Evolutionary conservation across 176 grass and related monocot species (phyloP).

Genomic region (Triticum timopheevii): DNA sequence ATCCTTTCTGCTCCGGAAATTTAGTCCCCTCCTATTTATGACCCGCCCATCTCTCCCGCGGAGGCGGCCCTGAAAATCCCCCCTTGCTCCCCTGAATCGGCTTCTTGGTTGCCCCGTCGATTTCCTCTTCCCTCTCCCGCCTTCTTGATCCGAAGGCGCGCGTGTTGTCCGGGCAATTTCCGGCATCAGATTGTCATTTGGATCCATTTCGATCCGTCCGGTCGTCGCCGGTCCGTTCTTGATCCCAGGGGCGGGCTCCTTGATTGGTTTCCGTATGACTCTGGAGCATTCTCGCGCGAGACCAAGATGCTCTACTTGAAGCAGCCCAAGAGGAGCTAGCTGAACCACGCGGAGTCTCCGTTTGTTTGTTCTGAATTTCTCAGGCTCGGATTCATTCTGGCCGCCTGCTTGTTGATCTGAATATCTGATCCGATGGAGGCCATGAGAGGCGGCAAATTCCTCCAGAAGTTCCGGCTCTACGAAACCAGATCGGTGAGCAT

Average conservation of each 20-base stretch:
- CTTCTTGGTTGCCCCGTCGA: background rate
- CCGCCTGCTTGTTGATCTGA: conserved; percentile 19
- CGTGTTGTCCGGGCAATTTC: background rate
- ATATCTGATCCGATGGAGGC: conserved; percentile 46
- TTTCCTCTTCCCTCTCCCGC: background rate
- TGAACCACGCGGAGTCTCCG: background rate
- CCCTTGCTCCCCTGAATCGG: background rate
- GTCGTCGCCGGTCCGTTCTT: background rate
- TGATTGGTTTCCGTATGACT: background rate
- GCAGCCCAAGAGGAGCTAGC: conserved; percentile 33
- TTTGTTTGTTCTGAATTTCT: background rate
- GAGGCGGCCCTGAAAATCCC: background rate
- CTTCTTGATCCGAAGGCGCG: conserved; percentile 22
- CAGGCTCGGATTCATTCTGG: conserved; percentile 1
- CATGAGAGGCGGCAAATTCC: conserved; percentile 48
- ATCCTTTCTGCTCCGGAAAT: conserved; percentile 27
- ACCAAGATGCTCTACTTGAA: conserved; percentile 57
- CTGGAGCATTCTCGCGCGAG: conserved; percentile 30
- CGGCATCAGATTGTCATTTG: too few relatives aligned
- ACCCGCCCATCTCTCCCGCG: conserved; percentile 4
- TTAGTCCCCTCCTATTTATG: conserved; percentile 17
- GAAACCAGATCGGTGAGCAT: conserved; percentile 89
- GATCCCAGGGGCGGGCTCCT: conserved; percentile 9
- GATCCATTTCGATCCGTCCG: conserved; percentile 36
- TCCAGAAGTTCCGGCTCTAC: conserved; percentile 94